A percentile compares a stretch with the other conserved stretches of the same genome.
These are phyloP conservation scores for Coemansia sp. DNA, from an alignment of 192 early-diverging fungal species.

Conservation along the genomic window DNA sequence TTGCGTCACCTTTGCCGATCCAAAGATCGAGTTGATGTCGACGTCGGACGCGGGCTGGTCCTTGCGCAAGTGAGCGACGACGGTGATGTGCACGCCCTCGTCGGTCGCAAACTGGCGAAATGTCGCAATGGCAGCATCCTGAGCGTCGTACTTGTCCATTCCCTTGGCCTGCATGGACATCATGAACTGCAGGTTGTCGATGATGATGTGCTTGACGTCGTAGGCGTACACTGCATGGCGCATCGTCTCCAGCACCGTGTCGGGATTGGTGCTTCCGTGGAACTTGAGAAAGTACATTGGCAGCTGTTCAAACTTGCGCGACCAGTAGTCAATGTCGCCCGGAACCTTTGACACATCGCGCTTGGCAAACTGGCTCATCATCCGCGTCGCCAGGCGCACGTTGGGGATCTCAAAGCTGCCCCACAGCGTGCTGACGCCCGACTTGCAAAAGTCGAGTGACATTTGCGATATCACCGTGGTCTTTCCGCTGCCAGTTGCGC, in stretches of 20 bases:
- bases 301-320: slow-evolving; percentile 65
- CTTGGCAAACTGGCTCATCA: slow-evolving; percentile 64
- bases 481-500: slow-evolving; percentile 68
- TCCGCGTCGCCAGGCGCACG: slow-evolving; percentile 61
- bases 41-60: slow-evolving; percentile 54
- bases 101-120: slow-evolving; percentile 67
- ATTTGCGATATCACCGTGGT: slow-evolving; percentile 70
- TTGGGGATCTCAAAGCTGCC: slow-evolving; percentile 78
- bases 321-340: slow-evolving; percentile 57
- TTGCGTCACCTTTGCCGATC: slow-evolving; percentile 71
- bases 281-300: slow-evolving; percentile 74
- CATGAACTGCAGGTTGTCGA: slow-evolving; percentile 79
- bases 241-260: slow-evolving; percentile 64
- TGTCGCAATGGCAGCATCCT: slow-evolving; percentile 61
- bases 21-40: slow-evolving; percentile 70
- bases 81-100: slow-evolving; percentile 65
- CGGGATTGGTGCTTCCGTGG: slow-evolving; percentile 65
- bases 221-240: slow-evolving; percentile 66
- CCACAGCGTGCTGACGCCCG: slow-evolving; percentile 69
- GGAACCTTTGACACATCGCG: slow-evolving; percentile 53
- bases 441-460: slow-evolving; percentile 66
- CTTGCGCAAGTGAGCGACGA: slow-evolving; percentile 72
- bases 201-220: slow-evolving; percentile 68
- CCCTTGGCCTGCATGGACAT: slow-evolving; percentile 61
- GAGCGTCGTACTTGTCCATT: slow-evolving; percentile 65